Evolutionary conservation across 345 rosid genomes (phyloP).

Genomic region (Rhizophora apiculata): DNA sequence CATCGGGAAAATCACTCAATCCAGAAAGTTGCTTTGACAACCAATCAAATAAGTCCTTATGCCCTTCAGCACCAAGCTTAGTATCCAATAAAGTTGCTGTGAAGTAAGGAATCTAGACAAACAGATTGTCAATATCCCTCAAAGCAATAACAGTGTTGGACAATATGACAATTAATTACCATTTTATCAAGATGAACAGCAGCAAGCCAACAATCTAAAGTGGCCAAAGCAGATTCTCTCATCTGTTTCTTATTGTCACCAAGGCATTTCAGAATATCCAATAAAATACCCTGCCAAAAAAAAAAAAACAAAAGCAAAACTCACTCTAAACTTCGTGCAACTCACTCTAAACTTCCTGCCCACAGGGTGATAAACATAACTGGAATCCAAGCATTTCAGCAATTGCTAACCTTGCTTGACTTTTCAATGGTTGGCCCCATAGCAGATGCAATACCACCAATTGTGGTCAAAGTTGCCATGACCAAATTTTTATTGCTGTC

Average conservation of each 20-base stretch:
- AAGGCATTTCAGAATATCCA: slow-evolving; percentile 89
- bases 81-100: slow-evolving; percentile 62
- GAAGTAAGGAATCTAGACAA: slow-evolving; percentile 78
- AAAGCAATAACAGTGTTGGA: neutral
- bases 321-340: slow-evolving; percentile 1
- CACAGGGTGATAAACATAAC: neutral
- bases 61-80: slow-evolving; percentile 98
- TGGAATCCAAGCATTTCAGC: neutral
- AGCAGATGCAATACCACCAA: slow-evolving; percentile 83
- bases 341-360: slow-evolving; percentile 1
- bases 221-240: slow-evolving; percentile 87
- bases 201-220: slow-evolving; percentile 85
- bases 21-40: slow-evolving; percentile 76
- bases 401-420: slow-evolving; percentile 72
- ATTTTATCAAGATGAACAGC: slow-evolving; percentile 97
- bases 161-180: slow-evolving; percentile 40
- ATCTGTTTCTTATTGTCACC: slow-evolving; percentile 98
- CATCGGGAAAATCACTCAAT: slow-evolving; percentile 75
- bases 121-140: slow-evolving; percentile 9
- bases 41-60: slow-evolving; percentile 99
- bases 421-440: slow-evolving; percentile 88
- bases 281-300: slow-evolving; percentile 75
- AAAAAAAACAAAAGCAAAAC: slow-evolving; percentile 11
- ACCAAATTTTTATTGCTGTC: slow-evolving; percentile 97
- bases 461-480: slow-evolving; percentile 73